Evolutionary conservation across 805 yeast species (phyloP).

Genomic region (Candida verbasci): DNA sequence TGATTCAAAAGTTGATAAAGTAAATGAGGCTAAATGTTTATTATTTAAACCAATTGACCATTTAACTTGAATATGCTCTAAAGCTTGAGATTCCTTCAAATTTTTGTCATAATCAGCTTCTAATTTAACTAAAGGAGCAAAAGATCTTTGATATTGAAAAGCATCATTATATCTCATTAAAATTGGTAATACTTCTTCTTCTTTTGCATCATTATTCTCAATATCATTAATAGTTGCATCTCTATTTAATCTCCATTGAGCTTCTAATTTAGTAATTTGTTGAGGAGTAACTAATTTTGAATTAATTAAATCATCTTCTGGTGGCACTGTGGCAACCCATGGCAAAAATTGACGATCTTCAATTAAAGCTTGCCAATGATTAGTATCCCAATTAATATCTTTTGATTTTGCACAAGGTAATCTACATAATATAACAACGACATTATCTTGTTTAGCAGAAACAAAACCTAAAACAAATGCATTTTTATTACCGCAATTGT

Average conservation of each 20-base stretch:
- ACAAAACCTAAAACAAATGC: conserved; percentile 82
- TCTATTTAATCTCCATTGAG: conserved; percentile 73
- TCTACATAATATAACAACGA: conserved; percentile 82
- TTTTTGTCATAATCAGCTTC: conserved; percentile 80
- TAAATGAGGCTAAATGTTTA: conserved; percentile 64
- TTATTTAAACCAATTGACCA: conserved; percentile 72
- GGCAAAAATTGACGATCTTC: conserved; percentile 72
- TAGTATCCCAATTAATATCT: conserved; percentile 80
- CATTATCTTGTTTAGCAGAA: conserved; percentile 79
- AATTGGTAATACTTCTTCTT: conserved; percentile 63
- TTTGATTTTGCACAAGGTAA: conserved; percentile 80
- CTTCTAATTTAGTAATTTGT: conserved; percentile 71
- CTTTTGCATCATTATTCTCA: conserved; percentile 41
- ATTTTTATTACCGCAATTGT: conserved; percentile 80
- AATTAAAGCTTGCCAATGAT: conserved; percentile 82
- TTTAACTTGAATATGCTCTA: conserved; percentile 63
- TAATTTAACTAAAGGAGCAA: conserved; percentile 75
- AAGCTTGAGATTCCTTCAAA: conserved; percentile 70
- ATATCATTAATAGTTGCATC: conserved; percentile 66
- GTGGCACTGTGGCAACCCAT: conserved; percentile 76
- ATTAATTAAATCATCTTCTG: conserved; percentile 55
- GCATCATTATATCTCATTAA: conserved; percentile 78
- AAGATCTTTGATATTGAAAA: conserved; percentile 76
- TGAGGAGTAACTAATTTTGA: conserved; percentile 55
- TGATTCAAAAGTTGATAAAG: conserved; percentile 62